Base-by-base conservation (phyloP, 192 early-diverging fungal species). In the Coemansia sp. region DNA sequence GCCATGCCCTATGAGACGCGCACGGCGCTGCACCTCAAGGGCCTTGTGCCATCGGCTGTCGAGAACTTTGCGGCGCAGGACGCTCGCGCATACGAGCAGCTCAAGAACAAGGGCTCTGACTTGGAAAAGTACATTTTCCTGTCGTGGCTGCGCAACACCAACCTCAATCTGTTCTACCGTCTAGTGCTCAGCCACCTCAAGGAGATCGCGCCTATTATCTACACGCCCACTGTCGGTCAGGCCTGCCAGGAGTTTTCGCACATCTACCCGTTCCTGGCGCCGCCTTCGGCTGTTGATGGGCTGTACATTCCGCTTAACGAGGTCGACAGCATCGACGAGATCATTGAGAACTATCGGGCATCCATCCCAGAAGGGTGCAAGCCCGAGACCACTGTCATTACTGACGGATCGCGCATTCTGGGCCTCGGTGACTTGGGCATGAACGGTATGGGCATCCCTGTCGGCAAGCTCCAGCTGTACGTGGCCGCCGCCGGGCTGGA, bases 341-440 rank as follows among this genome's bases (percentile, higher is more conserved):
- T 94, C 20, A 88, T 96, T 44, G 83, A 78, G 61, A 90, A 90
- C 78, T 95, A 93, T 78, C 87, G 81, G 24, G 86, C 86, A 12
- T 85, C 86, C 38, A 83, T 80, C 40, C 78, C 84, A 13, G 86
- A 89, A 15, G 64, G 75, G 7, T 63, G 86, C 9, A 79, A 81
- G 6, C 90, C 90, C 3, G 87, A 94, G 59, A 96, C 96, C 61
- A 86, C 89, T n/a, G 95, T 97, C 22, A 91, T 97, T 45, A 94
- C 94, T 0, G 95, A 97, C 76, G 94, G 95, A 12, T 92, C 90
- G 20, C 86, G 93, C 60, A 95, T 97, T 67, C 85, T 97, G 22
- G 95, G 95, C n/a, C 84, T 96, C 7, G 95, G 95, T 24, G 95
- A 97, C 73, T 84, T 94, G 29, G 95, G 95, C 66, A 87, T 96